These are phyloP conservation scores for Madurella fahalii DNA, from an alignment of 2,329 filamentous ascomycete species.

Conservation along the genomic window DNA sequence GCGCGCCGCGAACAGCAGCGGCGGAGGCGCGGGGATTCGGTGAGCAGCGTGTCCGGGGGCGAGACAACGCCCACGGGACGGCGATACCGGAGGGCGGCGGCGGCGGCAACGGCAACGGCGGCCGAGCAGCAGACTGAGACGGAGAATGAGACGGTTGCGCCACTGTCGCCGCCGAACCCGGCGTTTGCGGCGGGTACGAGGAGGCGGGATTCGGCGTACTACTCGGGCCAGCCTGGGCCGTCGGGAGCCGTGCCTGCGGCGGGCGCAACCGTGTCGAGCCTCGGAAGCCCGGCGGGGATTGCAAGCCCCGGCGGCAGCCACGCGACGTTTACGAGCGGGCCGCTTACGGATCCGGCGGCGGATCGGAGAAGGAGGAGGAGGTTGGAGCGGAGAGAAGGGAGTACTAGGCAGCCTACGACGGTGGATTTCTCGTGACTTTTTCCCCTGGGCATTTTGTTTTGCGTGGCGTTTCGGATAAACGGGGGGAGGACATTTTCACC, in stretches of 20 bases:
- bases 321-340: constrained; percentile 37
- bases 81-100: constrained; percentile 53
- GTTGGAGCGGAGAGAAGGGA: constrained; percentile 47
- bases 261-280: constrained; percentile 44
- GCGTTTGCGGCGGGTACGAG: constrained; percentile 50
- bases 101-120: constrained; percentile 36
- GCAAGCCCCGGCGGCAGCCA: constrained; percentile 41
- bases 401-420: constrained; percentile 29
- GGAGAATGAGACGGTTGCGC: constrained; percentile 32
- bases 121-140: constrained; percentile 43
- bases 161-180: constrained; percentile 53
- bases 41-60: constrained; percentile 54
- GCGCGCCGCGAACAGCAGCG: constrained; percentile 34
- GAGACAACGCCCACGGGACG: constrained; percentile 38
- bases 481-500: not conserved
- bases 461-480: constrained; percentile 5
- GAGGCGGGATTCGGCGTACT: constrained; percentile 59
- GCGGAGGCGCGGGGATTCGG: constrained; percentile 45
- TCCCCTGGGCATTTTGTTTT: not conserved
- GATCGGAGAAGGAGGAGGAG: constrained; percentile 55
- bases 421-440: constrained; percentile 22
- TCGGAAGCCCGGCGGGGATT: constrained; percentile 35
- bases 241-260: constrained; percentile 38
- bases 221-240: constrained; percentile 48
- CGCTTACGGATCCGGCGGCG: constrained; percentile 37